A percentile compares a stretch with the other conserved stretches of the same genome.
Conservation (phyloP, 345 rosid species). For the Syzygium oleosum region DNA sequence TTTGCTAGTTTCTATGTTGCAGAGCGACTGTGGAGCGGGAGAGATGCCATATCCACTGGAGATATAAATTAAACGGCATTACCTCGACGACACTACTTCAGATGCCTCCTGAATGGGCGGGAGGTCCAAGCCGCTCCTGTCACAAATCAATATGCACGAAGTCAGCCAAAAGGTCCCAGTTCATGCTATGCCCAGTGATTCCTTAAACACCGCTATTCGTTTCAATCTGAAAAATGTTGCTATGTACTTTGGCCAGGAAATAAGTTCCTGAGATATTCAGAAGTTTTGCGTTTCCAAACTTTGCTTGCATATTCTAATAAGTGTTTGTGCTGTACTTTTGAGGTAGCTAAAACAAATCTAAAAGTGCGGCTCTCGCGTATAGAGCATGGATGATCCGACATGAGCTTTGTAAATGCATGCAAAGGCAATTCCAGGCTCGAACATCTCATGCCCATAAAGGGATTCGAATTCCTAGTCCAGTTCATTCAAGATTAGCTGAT, state of each 20-base stretch:
- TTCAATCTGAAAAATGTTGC: neutral
- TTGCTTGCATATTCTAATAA: neutral
- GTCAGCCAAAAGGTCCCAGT: slow-evolving; percentile 58
- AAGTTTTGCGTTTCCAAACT: neutral
- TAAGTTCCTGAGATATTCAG: neutral
- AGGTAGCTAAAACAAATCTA: no score
- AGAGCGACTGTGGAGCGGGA: slow-evolving; percentile 79
- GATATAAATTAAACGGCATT: slow-evolving; percentile 38
- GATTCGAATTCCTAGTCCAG: neutral
- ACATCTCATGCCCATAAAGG: neutral
- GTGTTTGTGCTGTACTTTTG: no score
- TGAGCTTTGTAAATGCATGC: neutral
- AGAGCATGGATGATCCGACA: neutral
- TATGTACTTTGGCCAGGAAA: neutral
- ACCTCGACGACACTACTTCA: slow-evolving; percentile 66
- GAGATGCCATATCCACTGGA: slow-evolving; percentile 37
- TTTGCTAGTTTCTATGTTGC: neutral
- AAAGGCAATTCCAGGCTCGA: neutral
- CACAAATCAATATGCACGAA: slow-evolving; percentile 39
- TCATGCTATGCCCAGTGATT: slow-evolving; percentile 71
- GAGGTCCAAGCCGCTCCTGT: slow-evolving; percentile 82
- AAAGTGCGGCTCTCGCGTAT: neutral
- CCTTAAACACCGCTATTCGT: neutral
- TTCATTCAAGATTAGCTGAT: neutral
- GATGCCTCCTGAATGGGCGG: slow-evolving; percentile 73